Evolutionary conservation across 108 stramenopile genomes (phyloP), one percentile per base, ranked within the genome.

Genomic region (Skeletonema tropicum): DNA sequence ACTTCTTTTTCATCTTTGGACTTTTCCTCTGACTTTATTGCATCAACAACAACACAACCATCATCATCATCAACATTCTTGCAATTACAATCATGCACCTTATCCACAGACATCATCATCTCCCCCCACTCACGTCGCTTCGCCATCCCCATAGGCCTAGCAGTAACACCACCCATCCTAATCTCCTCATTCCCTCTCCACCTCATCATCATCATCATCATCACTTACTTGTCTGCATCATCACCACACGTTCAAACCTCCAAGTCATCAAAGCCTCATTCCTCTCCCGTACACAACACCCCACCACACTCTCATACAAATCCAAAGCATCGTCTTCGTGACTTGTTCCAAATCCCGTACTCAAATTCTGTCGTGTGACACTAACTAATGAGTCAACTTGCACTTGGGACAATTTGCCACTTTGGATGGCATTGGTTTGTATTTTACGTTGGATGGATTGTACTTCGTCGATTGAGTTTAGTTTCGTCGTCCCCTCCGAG

Each of bases 261-360:
- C 91, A 94, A 19, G 65, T 57, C 57, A 77, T 74, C 60, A 90
- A 64, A 26, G 73, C 82, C 32, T 67, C 87, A 70, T 94, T 94
- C 14, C 93, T 70, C 39, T 88, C 87, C 23, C 81, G 35, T 10
- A 94, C 86, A 33, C 81, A 52, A 71, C 85, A 90, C 19, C 91
- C 91, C 66, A 81, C 80, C 15, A 80, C 64, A 29, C 72, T 62
- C 65, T 90, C 85, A 57, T 88, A 92, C 64, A 80, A 30, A 78
- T 94, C 86, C 86, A 94, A 75, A 2, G 91, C 91, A 25, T 87
- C 69, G 1, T 86, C 73, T 79, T 94, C 93, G 71, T 91, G 89
- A 33, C 29, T 29, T 6, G 73, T 88, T 3, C 93, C 93, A 71
- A 86, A 92, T 19, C 88, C 86, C 0, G 91, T 94, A 57, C 79